A percentile compares a stretch with the other conserved stretches of the same genome.
Evolutionary conservation across 768 basidiomycete genomes (phyloP).

Genomic region (Lanmaoa rubissima): DNA sequence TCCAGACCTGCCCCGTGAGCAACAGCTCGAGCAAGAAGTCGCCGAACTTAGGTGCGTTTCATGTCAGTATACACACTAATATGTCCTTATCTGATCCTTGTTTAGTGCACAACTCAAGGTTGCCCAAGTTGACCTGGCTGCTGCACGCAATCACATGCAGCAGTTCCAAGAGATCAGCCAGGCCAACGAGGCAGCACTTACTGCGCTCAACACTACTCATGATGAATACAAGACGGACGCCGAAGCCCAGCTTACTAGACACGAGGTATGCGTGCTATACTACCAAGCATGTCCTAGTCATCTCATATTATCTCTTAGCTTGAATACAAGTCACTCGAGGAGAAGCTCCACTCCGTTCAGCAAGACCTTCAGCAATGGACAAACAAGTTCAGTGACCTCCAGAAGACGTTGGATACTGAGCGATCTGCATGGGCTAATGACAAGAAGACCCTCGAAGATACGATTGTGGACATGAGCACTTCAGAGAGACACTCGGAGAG

Average conservation of each 20-base stretch:
- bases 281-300: background rate
- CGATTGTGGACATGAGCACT: conserved; percentile 75
- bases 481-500: conserved; percentile 68
- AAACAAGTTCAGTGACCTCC: conserved; percentile 53
- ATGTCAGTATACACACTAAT: background rate
- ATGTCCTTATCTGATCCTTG: background rate
- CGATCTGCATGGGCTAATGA: conserved; percentile 70
- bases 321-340: conserved; percentile 60
- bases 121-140: conserved; percentile 70
- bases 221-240: conserved; percentile 78
- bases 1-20: conserved; percentile 59
- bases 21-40: conserved; percentile 80
- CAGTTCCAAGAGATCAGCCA: conserved; percentile 87
- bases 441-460: conserved; percentile 79
- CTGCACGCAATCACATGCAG: conserved; percentile 68
- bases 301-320: conserved; percentile 41
- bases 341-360: conserved; percentile 53
- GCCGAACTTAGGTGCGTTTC: conserved; percentile 72
- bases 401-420: conserved; percentile 66
- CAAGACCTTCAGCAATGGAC: conserved; percentile 51
- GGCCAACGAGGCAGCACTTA: conserved; percentile 75
- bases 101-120: conserved; percentile 71
- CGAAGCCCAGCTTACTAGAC: conserved; percentile 62
- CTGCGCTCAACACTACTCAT: conserved; percentile 64
- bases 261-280: conserved; percentile 50